These are phyloP conservation scores for Exophiala alcalophila DNA, from an alignment of 2,329 filamentous ascomycete genomes.

Conservation along the genomic window DNA sequence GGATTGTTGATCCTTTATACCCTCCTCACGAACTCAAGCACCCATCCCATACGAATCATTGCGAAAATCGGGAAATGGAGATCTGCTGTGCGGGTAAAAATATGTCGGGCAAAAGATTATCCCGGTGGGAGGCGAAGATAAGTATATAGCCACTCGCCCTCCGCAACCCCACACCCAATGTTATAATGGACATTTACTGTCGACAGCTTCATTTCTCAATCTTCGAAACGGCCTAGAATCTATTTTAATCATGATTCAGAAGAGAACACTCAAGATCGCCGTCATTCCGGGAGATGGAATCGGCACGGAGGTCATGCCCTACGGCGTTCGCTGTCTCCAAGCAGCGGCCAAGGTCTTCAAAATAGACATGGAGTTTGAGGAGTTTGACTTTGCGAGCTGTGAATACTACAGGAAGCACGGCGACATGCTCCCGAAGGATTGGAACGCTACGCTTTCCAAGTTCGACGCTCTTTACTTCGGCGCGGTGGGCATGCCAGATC, in stretches of 20 bases:
- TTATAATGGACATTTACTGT: too few species aligned
- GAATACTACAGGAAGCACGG: slow-evolving; percentile 49
- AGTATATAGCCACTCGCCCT: too few species aligned
- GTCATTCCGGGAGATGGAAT: slow-evolving; percentile 64
- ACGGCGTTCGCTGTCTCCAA: slow-evolving; percentile 40
- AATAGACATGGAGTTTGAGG: slow-evolving; percentile 47
- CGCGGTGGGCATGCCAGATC: slow-evolving; percentile 47
- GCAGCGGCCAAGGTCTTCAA: slow-evolving; percentile 25
- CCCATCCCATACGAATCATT: too few species aligned
- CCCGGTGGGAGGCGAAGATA: too few species aligned
- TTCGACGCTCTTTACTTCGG: slow-evolving; percentile 59
- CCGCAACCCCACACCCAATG: too few species aligned
- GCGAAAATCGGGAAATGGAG: too few species aligned
- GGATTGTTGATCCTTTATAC: too few species aligned
- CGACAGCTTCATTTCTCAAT: too few species aligned
- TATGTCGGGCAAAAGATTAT: too few species aligned
- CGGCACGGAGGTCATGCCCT: slow-evolving; percentile 58
- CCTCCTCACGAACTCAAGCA: too few species aligned
- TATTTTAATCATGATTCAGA: slow-evolving; percentile 4
- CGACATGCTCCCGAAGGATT: slow-evolving; percentile 53
- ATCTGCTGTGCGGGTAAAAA: too few species aligned
- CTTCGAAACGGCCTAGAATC: too few species aligned
- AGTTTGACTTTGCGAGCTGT: slow-evolving; percentile 49
- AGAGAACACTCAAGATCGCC: slow-evolving; percentile 42
- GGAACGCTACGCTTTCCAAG: slow-evolving; percentile 49